These are phyloP conservation scores for Aegilops bicornis DNA, from an alignment of 176 grass and related monocot species.

Conservation along the genomic window DNA sequence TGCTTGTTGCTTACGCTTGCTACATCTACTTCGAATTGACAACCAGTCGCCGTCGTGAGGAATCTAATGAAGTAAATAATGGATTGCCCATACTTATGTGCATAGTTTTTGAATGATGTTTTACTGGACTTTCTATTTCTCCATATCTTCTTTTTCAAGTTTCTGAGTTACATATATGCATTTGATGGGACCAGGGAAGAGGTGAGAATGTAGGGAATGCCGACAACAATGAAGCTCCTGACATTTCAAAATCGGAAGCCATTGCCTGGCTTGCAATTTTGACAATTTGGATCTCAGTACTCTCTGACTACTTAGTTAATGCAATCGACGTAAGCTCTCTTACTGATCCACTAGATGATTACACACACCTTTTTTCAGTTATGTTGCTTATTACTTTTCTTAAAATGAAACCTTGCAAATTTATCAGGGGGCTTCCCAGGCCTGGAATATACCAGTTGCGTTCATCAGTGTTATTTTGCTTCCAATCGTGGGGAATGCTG, in stretches of 20 bases:
- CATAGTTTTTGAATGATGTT: not conserved
- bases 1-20: constrained; percentile 76
- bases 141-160: not conserved
- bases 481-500: constrained; percentile 83
- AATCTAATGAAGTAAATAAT: constrained; percentile 40
- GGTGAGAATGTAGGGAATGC: constrained; percentile 24
- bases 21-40: constrained; percentile 67
- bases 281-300: constrained; percentile 64
- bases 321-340: constrained; percentile 50
- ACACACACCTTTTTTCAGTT: not conserved
- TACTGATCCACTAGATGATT: not conserved
- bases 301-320: constrained; percentile 69
- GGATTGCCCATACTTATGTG: not conserved
- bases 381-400: not conserved
- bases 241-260: constrained; percentile 69
- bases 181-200: constrained; percentile 40
- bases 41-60: constrained; percentile 11
- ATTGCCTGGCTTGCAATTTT: constrained; percentile 73
- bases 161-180: constrained; percentile 17
- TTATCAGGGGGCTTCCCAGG: constrained; percentile 57
- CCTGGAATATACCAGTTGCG: constrained; percentile 66
- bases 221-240: constrained; percentile 22
- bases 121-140: not conserved
- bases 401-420: not conserved
- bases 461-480: constrained; percentile 89